Conservation (phyloP, 495 filamentous ascomycete genomes). For the Usnea hakonensis region DNA sequence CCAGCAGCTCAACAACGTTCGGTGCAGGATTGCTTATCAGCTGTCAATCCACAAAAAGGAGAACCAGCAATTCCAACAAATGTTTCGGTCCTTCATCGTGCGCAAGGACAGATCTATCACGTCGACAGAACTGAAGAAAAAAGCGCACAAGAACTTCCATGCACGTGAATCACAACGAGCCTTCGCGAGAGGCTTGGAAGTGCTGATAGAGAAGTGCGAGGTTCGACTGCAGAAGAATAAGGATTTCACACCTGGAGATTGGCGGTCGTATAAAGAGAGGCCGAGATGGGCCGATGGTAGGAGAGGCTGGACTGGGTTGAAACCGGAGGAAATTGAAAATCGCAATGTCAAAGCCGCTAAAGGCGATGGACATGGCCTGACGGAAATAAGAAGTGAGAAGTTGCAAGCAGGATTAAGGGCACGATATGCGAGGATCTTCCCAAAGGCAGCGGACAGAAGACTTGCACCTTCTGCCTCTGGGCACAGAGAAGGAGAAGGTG, state of each 20-base stretch:
- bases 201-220: neutral
- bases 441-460: neutral
- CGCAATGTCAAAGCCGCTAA: neutral
- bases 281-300: neutral
- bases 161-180: neutral
- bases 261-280: neutral
- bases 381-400: neutral
- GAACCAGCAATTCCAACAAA: neutral
- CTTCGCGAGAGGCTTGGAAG: neutral
- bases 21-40: neutral
- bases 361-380: neutral
- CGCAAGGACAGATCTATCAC: neutral
- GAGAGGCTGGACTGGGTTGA: constrained; percentile 2
- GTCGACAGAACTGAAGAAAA: neutral
- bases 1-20: neutral
- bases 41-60: neutral
- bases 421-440: neutral
- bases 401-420: neutral
- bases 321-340: neutral
- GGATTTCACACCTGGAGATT: neutral
- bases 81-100: neutral
- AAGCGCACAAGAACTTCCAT: neutral
- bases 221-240: neutral
- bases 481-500: neutral
- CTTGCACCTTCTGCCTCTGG: neutral